Base-by-base conservation (phyloP, 345 rosid genomes). In the Erysimum cheiranthoides region DNA sequence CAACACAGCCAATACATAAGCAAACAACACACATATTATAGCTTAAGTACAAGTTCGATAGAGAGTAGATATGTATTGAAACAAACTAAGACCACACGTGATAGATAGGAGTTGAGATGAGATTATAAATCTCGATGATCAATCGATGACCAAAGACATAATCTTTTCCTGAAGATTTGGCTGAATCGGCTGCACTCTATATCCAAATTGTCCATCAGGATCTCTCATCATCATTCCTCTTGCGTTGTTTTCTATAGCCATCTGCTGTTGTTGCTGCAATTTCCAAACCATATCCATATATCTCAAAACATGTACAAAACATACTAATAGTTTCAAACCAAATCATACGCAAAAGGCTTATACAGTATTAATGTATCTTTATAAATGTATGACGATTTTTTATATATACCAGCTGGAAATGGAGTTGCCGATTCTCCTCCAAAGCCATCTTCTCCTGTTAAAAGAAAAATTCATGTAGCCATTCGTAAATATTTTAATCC, bases 201-300 rank as follows among this genome's bases (percentile, higher is more conserved):
- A 80, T 16, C 76, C 79, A 51, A 70, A 75, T 25, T 80, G 79
- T 3, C 34, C 80, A 64, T 75, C 75, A 60, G 70, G 72, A 11
- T 80, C 77, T 59, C 73, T 71, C 52, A 60, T 82, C 63, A 82
- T 83, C 79, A 83, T 76, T 34, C 75, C 85, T 43, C 85, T 81
- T 25, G 78, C 83, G 5, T 73, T 85, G 46, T 73, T 79, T 34
- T 80, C 88, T 74, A 83, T 79, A 6, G 80, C 88, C 76, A 85
- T 73, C 80, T 86, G 85, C 40, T 84, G 86, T 43, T 86, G 85
- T 75, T 83, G 85, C 87, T 84, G 83, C 63, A 42, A 4, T 39
- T 12, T 28, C 36, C 17, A 45, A 74, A 64, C 34, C 60, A 54
- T 54, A 59, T 49, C 31, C 25, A 14, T 32, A 61, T 38, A 54